Conservation (phyloP, 768 basidiomycete species). For the Pulveroboletus ravenelii region DNA sequence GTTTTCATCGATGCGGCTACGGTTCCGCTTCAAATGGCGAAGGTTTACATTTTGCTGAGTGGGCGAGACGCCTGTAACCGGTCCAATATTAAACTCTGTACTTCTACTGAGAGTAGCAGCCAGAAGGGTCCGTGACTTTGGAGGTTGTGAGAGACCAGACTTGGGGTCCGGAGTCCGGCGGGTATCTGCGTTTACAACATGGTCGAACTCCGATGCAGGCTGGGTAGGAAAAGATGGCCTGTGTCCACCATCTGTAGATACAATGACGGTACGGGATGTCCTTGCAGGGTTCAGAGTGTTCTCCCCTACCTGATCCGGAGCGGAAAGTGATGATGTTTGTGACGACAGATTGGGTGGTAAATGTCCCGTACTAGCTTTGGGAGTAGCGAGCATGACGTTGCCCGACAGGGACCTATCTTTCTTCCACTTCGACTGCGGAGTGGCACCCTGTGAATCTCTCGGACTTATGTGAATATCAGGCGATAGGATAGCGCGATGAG, state of each 20-base stretch:
- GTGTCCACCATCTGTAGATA: constrained; percentile 12
- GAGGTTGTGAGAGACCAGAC: constrained; percentile 12
- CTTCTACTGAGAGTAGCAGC: constrained; percentile 1
- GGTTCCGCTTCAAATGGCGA: constrained; percentile 27
- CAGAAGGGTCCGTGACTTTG: constrained; percentile 24
- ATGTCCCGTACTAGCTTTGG: background rate
- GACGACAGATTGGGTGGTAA: constrained; percentile 1
- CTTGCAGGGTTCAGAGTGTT: background rate
- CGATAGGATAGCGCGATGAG: background rate
- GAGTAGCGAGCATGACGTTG: constrained; percentile 13
- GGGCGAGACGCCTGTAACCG: constrained; percentile 19
- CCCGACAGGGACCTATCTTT: constrained; percentile 12
- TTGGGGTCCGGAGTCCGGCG: constrained; percentile 8
- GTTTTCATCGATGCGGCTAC: constrained; percentile 24
- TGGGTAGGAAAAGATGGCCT: constrained; percentile 6
- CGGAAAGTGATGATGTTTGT: background rate
- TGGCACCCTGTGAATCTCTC: background rate
- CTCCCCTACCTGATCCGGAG: background rate
- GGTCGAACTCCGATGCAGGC: constrained; percentile 15
- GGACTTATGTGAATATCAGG: background rate
- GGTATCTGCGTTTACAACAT: background rate
- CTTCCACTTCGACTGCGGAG: constrained; percentile 1
- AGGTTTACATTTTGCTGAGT: constrained; percentile 27
- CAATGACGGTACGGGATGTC: constrained; percentile 5
- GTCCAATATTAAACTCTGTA: constrained; percentile 23